A percentile compares a stretch with the other conserved stretches of the same genome.
Conservation (phyloP, 352 stramenopile species). For the Globisporangium spinosum region DNA sequence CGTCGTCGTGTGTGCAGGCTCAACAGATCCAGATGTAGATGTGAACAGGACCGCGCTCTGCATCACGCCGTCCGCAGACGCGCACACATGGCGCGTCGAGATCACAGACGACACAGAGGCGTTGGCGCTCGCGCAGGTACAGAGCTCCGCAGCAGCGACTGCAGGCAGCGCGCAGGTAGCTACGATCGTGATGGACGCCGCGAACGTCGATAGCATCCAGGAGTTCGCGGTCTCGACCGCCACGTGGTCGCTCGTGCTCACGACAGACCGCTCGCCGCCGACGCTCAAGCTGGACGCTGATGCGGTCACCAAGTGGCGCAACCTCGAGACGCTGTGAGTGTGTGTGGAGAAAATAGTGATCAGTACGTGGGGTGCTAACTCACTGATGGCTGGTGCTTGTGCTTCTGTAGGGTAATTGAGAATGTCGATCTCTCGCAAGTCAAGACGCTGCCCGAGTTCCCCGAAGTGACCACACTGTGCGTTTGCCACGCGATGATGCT, state of each 20-base stretch:
- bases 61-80: conserved; percentile 4
- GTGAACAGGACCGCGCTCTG: conserved; percentile 7
- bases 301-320: conserved; percentile 3
- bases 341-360: neutral
- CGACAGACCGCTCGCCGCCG: conserved; percentile 1
- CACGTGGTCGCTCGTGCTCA: conserved; percentile 11
- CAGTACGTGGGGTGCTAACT: no score
- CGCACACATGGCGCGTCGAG: conserved; percentile 10
- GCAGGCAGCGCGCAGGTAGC: neutral
- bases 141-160: neutral
- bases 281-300: conserved; percentile 9
- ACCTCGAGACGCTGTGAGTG: conserved; percentile 18
- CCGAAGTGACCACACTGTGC: conserved; percentile 2
- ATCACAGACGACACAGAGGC: conserved; percentile 11
- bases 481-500: neutral
- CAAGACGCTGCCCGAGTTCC: conserved; percentile 11
- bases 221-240: conserved; percentile 1
- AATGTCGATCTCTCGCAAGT: conserved; percentile 20
- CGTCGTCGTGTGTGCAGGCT: conserved; percentile 5
- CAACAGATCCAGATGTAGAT: neutral
- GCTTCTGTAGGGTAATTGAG: conserved; percentile 5
- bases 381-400: neutral
- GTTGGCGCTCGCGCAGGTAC: conserved; percentile 5
- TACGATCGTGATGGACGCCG: conserved; percentile 9
- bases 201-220: conserved; percentile 5